Evolutionary conservation across 176 grass and related monocot genomes (phyloP).

Genomic region (Lolium rigidum): DNA sequence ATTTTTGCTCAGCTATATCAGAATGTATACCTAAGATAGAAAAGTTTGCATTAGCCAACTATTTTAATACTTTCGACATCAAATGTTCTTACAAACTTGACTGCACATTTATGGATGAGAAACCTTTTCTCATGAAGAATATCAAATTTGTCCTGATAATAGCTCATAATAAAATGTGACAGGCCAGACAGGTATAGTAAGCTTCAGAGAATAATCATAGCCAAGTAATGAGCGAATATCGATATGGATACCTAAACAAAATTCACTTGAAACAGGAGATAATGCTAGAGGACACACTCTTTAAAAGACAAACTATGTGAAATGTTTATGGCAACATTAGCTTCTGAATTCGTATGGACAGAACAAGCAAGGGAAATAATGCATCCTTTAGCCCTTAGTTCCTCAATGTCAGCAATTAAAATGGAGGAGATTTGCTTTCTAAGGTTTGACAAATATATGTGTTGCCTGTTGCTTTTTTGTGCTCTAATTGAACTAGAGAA

Average conservation of each 20-base stretch:
- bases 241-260: background rate
- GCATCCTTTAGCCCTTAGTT: conserved; percentile 26
- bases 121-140: conserved; percentile 21
- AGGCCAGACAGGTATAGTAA: conserved; percentile 3
- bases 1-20: conserved; percentile 89
- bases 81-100: conserved; percentile 5
- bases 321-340: background rate
- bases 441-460: conserved; percentile 8
- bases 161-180: background rate
- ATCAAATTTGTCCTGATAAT: conserved; percentile 4
- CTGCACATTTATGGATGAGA: background rate
- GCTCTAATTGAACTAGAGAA: conserved; percentile 25
- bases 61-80: conserved; percentile 26
- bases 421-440: conserved; percentile 12
- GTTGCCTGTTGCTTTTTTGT: conserved; percentile 15
- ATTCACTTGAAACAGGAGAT: conserved; percentile 25
- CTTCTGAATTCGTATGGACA: conserved; percentile 15
- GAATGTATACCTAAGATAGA: conserved; percentile 71
- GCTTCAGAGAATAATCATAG: conserved; percentile 24
- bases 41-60: conserved; percentile 27
- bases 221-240: background rate
- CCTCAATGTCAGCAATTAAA: conserved; percentile 16
- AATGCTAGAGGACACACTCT: background rate
- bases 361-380: background rate
- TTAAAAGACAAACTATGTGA: conserved; percentile 21